These are phyloP conservation scores for Cryphonectria radicalis DNA, from an alignment of 2,329 filamentous ascomycete genomes.

Conservation along the genomic window DNA sequence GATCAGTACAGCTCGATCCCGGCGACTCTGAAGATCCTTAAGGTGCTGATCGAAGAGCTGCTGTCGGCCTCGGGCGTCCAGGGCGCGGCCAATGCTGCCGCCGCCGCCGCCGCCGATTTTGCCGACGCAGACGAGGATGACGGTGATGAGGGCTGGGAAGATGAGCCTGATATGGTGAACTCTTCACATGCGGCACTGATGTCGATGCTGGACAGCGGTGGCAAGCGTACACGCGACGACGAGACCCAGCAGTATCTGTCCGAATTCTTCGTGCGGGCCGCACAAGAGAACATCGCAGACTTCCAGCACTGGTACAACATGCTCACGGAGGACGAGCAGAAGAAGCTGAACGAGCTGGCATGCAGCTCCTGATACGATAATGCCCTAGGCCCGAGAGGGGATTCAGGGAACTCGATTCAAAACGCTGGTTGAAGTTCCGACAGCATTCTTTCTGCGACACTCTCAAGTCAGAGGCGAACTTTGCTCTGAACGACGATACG, in stretches of 20 bases:
- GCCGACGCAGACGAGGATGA: constrained; percentile 64
- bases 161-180: constrained; percentile 77
- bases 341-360: constrained; percentile 59
- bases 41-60: constrained; percentile 92
- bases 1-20: constrained; percentile 88
- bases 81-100: constrained; percentile 63
- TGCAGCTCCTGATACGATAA: constrained; percentile 30
- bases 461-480: not conserved
- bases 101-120: constrained; percentile 61
- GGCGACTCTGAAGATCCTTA: constrained; percentile 91
- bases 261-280: constrained; percentile 74
- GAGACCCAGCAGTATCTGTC: constrained; percentile 86
- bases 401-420: not conserved
- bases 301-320: constrained; percentile 62
- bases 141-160: constrained; percentile 87
- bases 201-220: constrained; percentile 68
- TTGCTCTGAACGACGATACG: not conserved
- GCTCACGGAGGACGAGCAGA: constrained; percentile 60
- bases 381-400: not conserved
- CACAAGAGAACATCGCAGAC: constrained; percentile 58
- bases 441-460: not conserved
- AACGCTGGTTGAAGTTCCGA: not conserved
- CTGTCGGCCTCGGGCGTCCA: constrained; percentile 74
- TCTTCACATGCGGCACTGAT: constrained; percentile 74
- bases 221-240: constrained; percentile 75